phyloP scores from a whole-genome alignment of 2,329 filamentous ascomycete genomes.

The Sporothrix sp. region DNA sequence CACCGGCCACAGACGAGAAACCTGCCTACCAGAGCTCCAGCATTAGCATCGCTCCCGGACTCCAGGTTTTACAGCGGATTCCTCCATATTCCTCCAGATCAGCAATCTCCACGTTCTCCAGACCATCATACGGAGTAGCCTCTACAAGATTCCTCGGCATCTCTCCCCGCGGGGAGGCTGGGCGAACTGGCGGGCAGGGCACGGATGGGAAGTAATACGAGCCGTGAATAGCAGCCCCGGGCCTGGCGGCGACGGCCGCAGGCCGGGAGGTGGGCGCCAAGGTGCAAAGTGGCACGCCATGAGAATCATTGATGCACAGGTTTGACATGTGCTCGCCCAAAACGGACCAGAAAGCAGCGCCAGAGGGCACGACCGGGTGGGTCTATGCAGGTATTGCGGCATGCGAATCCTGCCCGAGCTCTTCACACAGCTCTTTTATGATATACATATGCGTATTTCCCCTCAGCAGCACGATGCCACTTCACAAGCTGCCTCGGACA shows the following conservation, averaged over 20 bases:
- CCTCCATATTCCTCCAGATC: neutral
- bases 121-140: no score
- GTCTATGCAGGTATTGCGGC: neutral
- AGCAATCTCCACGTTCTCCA: neutral
- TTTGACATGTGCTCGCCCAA: constrained; percentile 5
- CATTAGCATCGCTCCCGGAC: neutral
- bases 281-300: no score
- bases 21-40: neutral
- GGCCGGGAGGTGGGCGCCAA: no score
- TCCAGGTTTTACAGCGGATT: neutral
- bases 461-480: neutral
- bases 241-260: neutral
- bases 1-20: no score
- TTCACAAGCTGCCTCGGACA: constrained; percentile 8
- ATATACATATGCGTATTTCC: constrained; percentile 3
- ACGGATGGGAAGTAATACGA: neutral
- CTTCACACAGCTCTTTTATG: neutral
- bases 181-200: neutral
- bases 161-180: neutral
- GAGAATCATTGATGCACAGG: neutral
- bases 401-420: no score
- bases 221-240: neutral
- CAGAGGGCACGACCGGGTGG: no score
- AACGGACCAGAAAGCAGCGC: neutral
- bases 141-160: no score